Evolutionary conservation across 805 yeast species (phyloP), one percentile per base, ranked within the genome.

Genomic region (Starmerella khaoyaiensis): DNA sequence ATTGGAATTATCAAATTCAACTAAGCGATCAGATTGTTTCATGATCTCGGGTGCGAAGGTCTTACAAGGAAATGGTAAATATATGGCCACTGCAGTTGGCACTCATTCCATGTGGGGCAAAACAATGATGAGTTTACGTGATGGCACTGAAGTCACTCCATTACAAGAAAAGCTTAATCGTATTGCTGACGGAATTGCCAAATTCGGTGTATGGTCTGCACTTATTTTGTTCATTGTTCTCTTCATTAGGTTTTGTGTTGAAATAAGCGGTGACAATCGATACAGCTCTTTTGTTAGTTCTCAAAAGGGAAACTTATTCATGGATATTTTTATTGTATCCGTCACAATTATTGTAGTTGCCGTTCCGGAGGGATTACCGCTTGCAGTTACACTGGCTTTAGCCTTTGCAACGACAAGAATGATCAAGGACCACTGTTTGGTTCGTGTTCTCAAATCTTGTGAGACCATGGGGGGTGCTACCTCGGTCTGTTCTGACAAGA

Each of bases 401-500:
- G 98, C 98, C 0, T 90, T 90, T 64, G 98, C 99, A 2, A 90
- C 98, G 2, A 86, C 95, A 8, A 72, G 97, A 60, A 90, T 90
- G 99, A 84, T 94, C 16, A 79, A 80, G 57, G 95, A 90, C 57
- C 93, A 93, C 46, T 87, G 87, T 56, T 65, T 90, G 52, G 99
- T 90, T n/a, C 74, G 98, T 51, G 93, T 83, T 8, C 65, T 90
- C 48, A 77, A 76, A 53, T 77, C 93, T 31, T 90, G 98, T 68
- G 99, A 90, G 60, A 90, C 95, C 14, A 87, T 90, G 97, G 98
- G 99, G 29, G 83, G 94, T 32, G 98, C 96, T 2, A 90, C 97
- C 11, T 90, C 95, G 4, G 69, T 90, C 35, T 90, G 98, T 59
- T 84, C 96, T 0, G 98, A 90, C 62, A 87, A 90, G 58, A 90